A percentile compares a stretch with the other conserved stretches of the same genome.
These are phyloP conservation scores for Colletotrichum orbiculare DNA, from an alignment of 2,329 filamentous ascomycete species.

Conservation along the genomic window DNA sequence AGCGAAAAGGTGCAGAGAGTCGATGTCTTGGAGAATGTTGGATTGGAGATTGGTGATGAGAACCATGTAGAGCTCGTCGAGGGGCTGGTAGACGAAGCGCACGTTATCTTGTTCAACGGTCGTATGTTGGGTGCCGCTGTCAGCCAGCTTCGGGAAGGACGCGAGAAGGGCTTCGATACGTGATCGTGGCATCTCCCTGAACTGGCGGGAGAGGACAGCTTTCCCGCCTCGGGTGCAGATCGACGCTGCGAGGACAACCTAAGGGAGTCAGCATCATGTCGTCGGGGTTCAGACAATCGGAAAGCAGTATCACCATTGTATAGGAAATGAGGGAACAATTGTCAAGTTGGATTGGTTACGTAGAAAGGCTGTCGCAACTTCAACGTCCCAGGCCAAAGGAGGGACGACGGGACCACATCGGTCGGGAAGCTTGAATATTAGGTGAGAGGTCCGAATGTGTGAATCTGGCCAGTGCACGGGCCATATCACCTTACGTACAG, in stretches of 20 bases:
- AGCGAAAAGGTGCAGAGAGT: constrained; percentile 96
- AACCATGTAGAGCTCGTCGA: constrained; percentile 99
- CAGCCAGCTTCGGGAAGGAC: constrained; percentile 96
- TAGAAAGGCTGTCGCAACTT: constrained; percentile 35
- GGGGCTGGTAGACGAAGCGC: constrained; percentile 97
- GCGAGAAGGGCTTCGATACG: constrained; percentile 96
- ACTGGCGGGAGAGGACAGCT: constrained; percentile 96
- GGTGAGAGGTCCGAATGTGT: constrained; percentile 37
- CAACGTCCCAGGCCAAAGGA: constrained; percentile 26
- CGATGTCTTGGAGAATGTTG: constrained; percentile 99
- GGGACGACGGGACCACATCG: constrained; percentile 23
- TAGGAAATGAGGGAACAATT: constrained; percentile 15
- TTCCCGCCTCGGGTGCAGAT: constrained; percentile 99
- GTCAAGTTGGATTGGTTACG: constrained; percentile 29
- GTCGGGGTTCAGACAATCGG: not conserved
- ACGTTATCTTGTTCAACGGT: constrained; percentile 99
- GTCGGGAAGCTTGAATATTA: constrained; percentile 35
- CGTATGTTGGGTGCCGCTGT: constrained; percentile 95
- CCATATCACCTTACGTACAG: constrained; percentile 32
- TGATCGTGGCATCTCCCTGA: constrained; percentile 96
- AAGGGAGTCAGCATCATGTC: constrained; percentile 23
- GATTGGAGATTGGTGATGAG: constrained; percentile 99
- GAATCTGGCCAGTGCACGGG: constrained; percentile 40
- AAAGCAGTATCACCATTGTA: constrained; percentile 33
- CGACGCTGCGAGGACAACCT: constrained; percentile 98